Conservation (phyloP, 108 stramenopile species). For the Schizochytrium sp. region DNA sequence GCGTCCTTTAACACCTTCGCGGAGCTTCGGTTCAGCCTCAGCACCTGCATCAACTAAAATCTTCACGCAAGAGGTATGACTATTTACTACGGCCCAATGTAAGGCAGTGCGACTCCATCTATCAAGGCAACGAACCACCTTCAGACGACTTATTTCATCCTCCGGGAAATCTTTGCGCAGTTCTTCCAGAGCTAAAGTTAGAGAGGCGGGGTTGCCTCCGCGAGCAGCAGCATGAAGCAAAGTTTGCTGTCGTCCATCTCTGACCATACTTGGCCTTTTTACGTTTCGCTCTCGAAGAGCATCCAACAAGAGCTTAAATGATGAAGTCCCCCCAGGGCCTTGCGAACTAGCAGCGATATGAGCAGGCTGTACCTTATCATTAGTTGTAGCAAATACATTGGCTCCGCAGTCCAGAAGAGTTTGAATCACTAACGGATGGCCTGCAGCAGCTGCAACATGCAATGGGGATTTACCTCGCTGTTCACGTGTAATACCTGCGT, state of each 20-base stretch:
- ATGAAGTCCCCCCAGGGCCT: background rate
- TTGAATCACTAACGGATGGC: background rate
- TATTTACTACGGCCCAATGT: conserved; percentile 45
- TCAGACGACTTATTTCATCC: background rate
- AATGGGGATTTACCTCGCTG: background rate
- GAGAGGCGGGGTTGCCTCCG: background rate
- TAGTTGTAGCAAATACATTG: conserved; percentile 39
- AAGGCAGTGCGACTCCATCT: conserved; percentile 30
- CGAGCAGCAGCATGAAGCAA: conserved; percentile 37
- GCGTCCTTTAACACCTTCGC: background rate
- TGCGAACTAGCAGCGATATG: conserved; percentile 34
- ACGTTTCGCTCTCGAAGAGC: conserved; percentile 1
- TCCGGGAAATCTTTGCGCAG: background rate
- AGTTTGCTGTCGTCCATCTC: conserved; percentile 25
- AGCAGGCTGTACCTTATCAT: conserved; percentile 13
- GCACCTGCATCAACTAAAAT: background rate
- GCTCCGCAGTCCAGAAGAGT: conserved; percentile 4
- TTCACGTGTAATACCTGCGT: background rate
- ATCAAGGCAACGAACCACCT: conserved; percentile 24
- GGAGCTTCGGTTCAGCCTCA: background rate
- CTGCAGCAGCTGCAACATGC: conserved; percentile 2
- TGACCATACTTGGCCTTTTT: conserved; percentile 6
- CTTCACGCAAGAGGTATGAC: background rate
- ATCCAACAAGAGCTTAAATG: background rate
- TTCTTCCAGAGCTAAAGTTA: background rate